Percentiles rank a stretch among this genome's conserved stretches.
Evolutionary conservation across 345 rosid genomes (phyloP).

Genomic region (Zanthoxylum bungeanum): DNA sequence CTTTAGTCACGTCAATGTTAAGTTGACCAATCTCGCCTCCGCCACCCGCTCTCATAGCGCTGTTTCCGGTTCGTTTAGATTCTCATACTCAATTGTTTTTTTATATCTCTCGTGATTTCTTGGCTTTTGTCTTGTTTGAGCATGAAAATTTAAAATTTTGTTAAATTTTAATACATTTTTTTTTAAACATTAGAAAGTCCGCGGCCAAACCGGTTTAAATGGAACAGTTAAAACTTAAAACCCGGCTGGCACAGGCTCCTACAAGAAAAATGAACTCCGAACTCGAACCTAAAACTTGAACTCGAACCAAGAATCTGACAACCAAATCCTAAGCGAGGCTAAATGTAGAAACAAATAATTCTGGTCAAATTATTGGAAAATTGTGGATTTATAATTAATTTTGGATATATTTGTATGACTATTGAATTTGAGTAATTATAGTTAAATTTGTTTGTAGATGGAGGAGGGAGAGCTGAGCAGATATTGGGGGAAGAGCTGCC

Average conservation of each 20-base stretch:
- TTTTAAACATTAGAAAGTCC: neutral
- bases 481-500: conserved; percentile 75
- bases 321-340: no score
- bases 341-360: neutral
- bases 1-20: conserved; percentile 32
- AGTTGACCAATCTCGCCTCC: conserved; percentile 56
- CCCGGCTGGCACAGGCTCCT: no score
- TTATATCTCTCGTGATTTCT: neutral
- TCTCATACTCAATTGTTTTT: neutral
- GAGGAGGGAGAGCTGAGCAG: conserved; percentile 33
- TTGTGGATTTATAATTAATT: neutral
- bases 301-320: no score
- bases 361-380: neutral
- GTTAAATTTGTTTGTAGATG: conserved; percentile 28
- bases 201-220: no score
- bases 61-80: conserved; percentile 38
- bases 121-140: neutral
- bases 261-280: no score
- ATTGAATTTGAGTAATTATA: neutral
- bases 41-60: conserved; percentile 31
- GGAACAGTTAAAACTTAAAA: no score
- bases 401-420: neutral
- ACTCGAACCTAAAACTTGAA: no score
- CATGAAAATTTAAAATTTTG: neutral
- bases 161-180: neutral